Base-by-base conservation (phyloP, 495 filamentous ascomycete genomes). In the Neurospora tetrasperma region DNA sequence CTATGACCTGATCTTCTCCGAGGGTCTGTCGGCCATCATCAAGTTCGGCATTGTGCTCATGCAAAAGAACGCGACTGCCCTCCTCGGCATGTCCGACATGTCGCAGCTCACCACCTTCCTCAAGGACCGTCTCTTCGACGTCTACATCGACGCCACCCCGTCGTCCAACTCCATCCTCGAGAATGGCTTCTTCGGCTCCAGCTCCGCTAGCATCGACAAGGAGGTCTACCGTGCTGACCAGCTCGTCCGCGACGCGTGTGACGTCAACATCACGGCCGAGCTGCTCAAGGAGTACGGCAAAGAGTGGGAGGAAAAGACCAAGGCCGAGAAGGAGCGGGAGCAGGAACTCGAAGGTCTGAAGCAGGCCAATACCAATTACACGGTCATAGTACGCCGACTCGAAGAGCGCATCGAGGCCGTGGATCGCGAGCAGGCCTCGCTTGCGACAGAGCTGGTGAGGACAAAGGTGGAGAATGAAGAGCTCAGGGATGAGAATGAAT, bases 101-200 rank as follows among this genome's bases (percentile, higher is more conserved):
- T 84, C 88, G 27, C 85, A 88, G 16, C 86, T 99, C 42, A 97
- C 94, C 2, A 89, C 85, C 23, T 98, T 95, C 83, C 83, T 99
- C 40, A 97, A 97, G 79, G 96, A 98, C 79, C 90, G 91, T 20
- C 78, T 99, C 4, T 98, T 99, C 72, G 96, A 99, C 80, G 93
- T 92, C 59, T 99, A 99, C 79, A 97, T 98, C 71, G 96, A 99
- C 80, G 90, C 94, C 76, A 88, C 93, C 9, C 96, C 96, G 0
- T 94, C 94, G 2, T 88, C 93, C 20, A 90, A 87, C 42, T 96
- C 93, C 7, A 91, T 98, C 48, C 89, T 98, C 39, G 96, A 99
- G 80, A 96, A 93, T 66, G 96, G 96, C 41, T 99, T 99, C 85
- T 99, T 99, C 78, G 96, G 96, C 54, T 94, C 91, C 81, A 92